Conservation (phyloP, 306 rosid genomes). For the Cucurbita ficifolia region DNA sequence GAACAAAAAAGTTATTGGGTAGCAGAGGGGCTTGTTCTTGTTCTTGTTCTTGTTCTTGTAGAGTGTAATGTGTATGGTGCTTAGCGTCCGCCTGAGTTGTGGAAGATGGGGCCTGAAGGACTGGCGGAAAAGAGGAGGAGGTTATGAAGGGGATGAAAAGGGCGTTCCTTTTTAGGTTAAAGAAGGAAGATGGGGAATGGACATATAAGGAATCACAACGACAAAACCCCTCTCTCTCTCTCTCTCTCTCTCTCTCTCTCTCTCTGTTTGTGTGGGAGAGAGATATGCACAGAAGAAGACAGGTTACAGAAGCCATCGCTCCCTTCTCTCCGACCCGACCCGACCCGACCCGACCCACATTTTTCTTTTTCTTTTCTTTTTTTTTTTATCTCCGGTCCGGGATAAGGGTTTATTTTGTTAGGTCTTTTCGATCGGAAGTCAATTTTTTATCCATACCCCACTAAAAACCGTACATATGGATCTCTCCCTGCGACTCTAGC, state of each 20-base stretch:
- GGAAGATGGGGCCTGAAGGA: slow-evolving; percentile 29
- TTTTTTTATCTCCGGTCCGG: neutral
- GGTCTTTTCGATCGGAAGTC: too few species aligned
- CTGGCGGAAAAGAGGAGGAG: slow-evolving; percentile 25
- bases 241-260: neutral
- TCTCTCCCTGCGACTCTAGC: too few species aligned
- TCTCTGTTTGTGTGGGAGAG: neutral
- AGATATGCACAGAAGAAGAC: neutral
- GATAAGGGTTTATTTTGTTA: too few species aligned
- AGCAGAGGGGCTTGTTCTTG: neutral
- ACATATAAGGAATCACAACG: slow-evolving; percentile 6
- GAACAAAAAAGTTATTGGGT: slow-evolving; percentile 10
- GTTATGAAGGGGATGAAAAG: slow-evolving; percentile 64
- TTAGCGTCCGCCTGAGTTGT: neutral
- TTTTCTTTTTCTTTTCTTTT: neutral
- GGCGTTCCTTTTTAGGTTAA: slow-evolving; percentile 49
- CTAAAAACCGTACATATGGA: too few species aligned
- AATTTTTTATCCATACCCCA: too few species aligned
- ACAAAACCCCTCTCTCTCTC: neutral
- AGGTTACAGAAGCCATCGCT: neutral
- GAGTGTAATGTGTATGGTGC: neutral
- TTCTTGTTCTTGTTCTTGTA: neutral
- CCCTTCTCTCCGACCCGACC: neutral
- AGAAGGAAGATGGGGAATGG: slow-evolving; percentile 16
- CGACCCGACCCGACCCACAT: neutral